Base-by-base conservation (phyloP, 2,329 filamentous ascomycete species). In the Metarhizium guizhouense region DNA sequence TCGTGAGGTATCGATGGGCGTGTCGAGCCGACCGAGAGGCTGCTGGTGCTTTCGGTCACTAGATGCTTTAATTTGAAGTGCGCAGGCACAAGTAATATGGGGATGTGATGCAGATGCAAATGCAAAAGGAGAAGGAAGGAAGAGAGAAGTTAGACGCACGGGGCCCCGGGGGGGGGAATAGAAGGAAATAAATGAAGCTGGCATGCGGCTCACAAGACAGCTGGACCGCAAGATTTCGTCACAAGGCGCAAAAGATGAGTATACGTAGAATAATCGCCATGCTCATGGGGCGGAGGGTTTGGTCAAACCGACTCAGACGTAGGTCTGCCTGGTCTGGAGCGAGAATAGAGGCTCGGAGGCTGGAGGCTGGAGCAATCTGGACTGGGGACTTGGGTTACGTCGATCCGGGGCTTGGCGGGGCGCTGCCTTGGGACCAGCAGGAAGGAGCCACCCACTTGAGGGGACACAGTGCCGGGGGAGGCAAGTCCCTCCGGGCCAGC, bases 391-490 rank as follows among this genome's bases (percentile, higher is more conserved):
- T 51, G 32, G 49, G 32, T n/a, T 16, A 13, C 13, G n/a, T 51
- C 36, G 49, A 38, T 52, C 36, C 50, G 50, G 50, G 50, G 50
- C 50, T 52, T 52, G 50, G 50, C 50, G 50, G 50, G 49, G 49
- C 49, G 32, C 32, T 20, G 38, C 49, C 32, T 51, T 20, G 49
- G 49, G 43, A 25, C 45, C 45, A 48, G 25, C 45, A 29, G 25
- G 45, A 48, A 48, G 45, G 20, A 48, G 45, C 45, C 20, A 30
- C 20, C 45, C 1, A 30, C 25, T n/a, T 16, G 45, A 30, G 45
- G 14, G 25, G 45, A n/a, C 45, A 48, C 45, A 48, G 45, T 48
- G 45, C 32, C 10, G 32, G 32, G 10, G 32, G 1, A 3, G 32
- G 7, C 32, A 10, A 34, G 32, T 11, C 6, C 10, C 32, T 34